Evolutionary conservation across 805 yeast genomes (phyloP).

Genomic region (Yamadazyma ubonensis): DNA sequence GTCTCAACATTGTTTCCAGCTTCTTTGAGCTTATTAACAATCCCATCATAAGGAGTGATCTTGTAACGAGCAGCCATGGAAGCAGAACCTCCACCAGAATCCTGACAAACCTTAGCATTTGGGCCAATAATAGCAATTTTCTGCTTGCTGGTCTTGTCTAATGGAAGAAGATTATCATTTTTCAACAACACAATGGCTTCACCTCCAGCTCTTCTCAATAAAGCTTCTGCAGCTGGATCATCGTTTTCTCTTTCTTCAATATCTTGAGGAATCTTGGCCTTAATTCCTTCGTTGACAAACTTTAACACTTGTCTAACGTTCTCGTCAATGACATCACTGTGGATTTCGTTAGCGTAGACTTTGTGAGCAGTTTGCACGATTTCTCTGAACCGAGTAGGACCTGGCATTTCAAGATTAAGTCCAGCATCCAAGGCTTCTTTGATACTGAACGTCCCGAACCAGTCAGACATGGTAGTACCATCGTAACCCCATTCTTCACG

Average conservation of each 20-base stretch:
- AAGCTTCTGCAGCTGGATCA: constrained; percentile 45
- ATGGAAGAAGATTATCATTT: constrained; percentile 52
- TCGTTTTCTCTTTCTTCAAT: constrained; percentile 39
- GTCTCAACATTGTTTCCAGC: constrained; percentile 24
- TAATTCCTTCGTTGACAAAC: constrained; percentile 44
- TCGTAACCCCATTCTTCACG: constrained; percentile 57
- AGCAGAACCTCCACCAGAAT: constrained; percentile 66
- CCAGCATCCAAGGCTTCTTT: constrained; percentile 52
- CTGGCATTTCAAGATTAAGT: constrained; percentile 68
- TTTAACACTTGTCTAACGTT: constrained; percentile 48
- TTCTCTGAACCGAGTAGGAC: constrained; percentile 51
- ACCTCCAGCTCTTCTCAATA: constrained; percentile 45
- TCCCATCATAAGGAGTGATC: constrained; percentile 49
- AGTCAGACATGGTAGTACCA: constrained; percentile 61
- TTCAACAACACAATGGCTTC: constrained; percentile 58
- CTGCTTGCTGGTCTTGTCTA: constrained; percentile 23
- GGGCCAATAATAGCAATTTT: constrained; percentile 59
- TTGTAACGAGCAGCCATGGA: constrained; percentile 48
- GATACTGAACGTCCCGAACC: constrained; percentile 58
- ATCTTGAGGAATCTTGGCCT: constrained; percentile 40
- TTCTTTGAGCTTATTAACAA: constrained; percentile 28
- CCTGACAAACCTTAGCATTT: constrained; percentile 49
- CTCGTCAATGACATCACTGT: constrained; percentile 41
- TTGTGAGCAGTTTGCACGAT: constrained; percentile 41
- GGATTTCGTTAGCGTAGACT: constrained; percentile 41